phyloP scores from a whole-genome alignment of 2,329 filamentous ascomycete species.

The Nigrospora oryzae region DNA sequence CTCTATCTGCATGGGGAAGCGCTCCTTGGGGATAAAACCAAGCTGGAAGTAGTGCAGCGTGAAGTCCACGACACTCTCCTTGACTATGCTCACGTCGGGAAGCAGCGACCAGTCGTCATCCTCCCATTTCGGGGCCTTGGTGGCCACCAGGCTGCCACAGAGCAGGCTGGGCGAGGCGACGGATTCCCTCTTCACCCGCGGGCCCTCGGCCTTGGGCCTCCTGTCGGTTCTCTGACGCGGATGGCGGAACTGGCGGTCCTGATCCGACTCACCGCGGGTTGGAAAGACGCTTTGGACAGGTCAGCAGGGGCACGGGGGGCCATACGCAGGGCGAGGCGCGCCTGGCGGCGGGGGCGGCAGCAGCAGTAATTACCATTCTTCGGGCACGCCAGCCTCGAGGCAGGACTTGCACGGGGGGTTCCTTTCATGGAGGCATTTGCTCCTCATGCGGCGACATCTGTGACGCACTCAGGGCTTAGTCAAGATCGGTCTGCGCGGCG shows the following conservation, averaged over 20 bases:
- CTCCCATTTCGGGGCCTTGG: constrained; percentile 24
- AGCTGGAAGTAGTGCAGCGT: constrained; percentile 50
- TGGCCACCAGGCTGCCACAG: constrained; percentile 13
- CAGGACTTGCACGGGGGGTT: constrained; percentile 44
- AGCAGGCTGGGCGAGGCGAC: constrained; percentile 10
- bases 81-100: constrained; percentile 37
- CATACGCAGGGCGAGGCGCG: background rate
- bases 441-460: constrained; percentile 48
- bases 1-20: constrained; percentile 37
- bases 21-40: constrained; percentile 47
- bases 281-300: constrained; percentile 35
- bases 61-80: constrained; percentile 45
- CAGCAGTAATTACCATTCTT: constrained; percentile 35
- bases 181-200: constrained; percentile 18
- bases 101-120: constrained; percentile 42
- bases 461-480: constrained; percentile 2
- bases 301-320: constrained; percentile 1
- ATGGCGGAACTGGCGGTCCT: constrained; percentile 48
- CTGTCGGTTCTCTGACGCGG: constrained; percentile 42
- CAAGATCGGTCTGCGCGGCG: constrained; percentile 2
- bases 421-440: constrained; percentile 45
- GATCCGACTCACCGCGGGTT: constrained; percentile 41
- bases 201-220: constrained; percentile 21
- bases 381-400: constrained; percentile 36
- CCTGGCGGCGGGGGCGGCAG: background rate